phyloP scores from a whole-genome alignment of 2,329 filamentous ascomycete genomes.

The Colletotrichum echinochloae region DNA sequence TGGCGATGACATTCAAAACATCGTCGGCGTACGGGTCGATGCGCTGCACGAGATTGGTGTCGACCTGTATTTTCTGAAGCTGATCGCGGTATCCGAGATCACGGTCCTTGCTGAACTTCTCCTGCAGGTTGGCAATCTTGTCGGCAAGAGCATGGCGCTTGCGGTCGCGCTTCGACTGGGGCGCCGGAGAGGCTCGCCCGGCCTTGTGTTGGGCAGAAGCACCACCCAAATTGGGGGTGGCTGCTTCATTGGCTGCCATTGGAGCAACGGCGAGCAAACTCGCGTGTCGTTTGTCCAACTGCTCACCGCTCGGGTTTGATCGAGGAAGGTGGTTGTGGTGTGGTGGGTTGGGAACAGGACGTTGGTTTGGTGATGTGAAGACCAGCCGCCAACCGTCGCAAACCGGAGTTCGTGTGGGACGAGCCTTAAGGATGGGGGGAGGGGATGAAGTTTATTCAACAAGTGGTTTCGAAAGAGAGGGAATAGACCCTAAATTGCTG shows the following conservation, averaged over 20 bases:
- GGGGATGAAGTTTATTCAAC: neutral
- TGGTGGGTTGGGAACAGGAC: conserved; percentile 6
- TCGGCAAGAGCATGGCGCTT: conserved; percentile 86
- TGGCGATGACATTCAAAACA: conserved; percentile 78
- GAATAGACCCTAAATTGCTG: conserved; percentile 17
- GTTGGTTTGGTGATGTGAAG: conserved; percentile 15
- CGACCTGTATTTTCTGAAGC: conserved; percentile 90
- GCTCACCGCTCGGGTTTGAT: conserved; percentile 4
- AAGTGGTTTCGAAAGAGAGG: neutral
- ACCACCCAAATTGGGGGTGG: conserved; percentile 47
- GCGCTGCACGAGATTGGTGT: conserved; percentile 86
- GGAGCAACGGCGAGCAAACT: conserved; percentile 13
- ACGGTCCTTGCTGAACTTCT: conserved; percentile 82
- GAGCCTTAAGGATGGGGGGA: neutral
- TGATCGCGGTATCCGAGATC: conserved; percentile 90
- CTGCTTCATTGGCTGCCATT: conserved; percentile 57
- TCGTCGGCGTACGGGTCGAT: conserved; percentile 83
- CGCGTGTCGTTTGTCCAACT: conserved; percentile 10
- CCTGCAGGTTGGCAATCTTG: conserved; percentile 79
- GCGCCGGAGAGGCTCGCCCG: conserved; percentile 52
- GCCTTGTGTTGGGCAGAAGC: conserved; percentile 42
- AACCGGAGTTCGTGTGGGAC: conserved; percentile 15
- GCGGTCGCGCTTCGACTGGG: conserved; percentile 89
- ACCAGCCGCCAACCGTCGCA: conserved; percentile 29
- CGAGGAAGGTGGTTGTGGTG: conserved; percentile 2